Percentiles rank a stretch among this genome's conserved stretches.
Evolutionary conservation across 2,329 filamentous ascomycete genomes (phyloP).

Genomic region (Elsinoe ampelina): DNA sequence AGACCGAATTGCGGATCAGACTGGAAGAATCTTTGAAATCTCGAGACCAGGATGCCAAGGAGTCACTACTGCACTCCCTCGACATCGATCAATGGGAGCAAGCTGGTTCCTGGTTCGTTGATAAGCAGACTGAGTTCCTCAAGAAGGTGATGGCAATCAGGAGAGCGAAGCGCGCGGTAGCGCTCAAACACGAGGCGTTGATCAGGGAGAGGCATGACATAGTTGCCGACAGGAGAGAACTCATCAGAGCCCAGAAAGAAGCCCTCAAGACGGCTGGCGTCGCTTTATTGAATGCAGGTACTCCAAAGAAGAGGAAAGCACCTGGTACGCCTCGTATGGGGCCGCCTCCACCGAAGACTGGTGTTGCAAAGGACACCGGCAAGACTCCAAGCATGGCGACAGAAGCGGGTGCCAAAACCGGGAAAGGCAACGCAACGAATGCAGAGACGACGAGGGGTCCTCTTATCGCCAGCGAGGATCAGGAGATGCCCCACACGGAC

Average conservation of each 20-base stretch:
- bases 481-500: neutral
- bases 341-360: too few relatives aligned
- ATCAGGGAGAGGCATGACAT: slow-evolving; percentile 44
- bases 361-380: too few relatives aligned
- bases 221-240: slow-evolving; percentile 40
- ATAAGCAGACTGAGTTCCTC: slow-evolving; percentile 44
- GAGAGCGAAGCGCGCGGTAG: slow-evolving; percentile 44
- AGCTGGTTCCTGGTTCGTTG: slow-evolving; percentile 52
- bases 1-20: slow-evolving; percentile 19
- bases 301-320: slow-evolving; percentile 27
- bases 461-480: neutral
- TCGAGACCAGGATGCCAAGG: slow-evolving; percentile 29
- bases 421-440: too few relatives aligned
- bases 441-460: slow-evolving; percentile 14
- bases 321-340: too few relatives aligned
- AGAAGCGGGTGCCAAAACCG: too few relatives aligned
- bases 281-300: slow-evolving; percentile 40
- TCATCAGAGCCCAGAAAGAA: slow-evolving; percentile 34
- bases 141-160: slow-evolving; percentile 44
- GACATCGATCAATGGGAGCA: slow-evolving; percentile 51
- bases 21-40: slow-evolving; percentile 15
- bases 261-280: slow-evolving; percentile 46
- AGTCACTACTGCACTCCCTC: slow-evolving; percentile 43
- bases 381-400: too few relatives aligned
- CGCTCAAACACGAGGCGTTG: slow-evolving; percentile 48